Percentiles rank a stretch among this genome's conserved stretches.
Evolutionary conservation across 1,139 yeast genomes (phyloP).

Genomic region (Lodderomyces elongisporus): DNA sequence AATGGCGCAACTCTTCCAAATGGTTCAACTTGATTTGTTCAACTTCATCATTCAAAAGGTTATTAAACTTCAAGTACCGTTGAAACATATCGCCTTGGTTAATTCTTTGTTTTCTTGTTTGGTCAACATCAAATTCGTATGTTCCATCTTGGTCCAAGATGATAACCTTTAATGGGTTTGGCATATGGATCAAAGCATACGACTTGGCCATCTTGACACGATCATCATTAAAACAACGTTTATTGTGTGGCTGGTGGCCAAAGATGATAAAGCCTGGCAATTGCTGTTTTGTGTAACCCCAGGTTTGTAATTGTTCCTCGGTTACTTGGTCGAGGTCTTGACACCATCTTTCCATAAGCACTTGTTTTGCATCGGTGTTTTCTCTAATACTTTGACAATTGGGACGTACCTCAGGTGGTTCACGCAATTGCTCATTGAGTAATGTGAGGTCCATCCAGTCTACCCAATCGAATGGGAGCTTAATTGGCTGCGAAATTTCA

Average conservation of each 20-base stretch:
- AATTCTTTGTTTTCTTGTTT: conserved; percentile 7
- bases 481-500: conserved; percentile 6
- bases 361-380: conserved; percentile 16
- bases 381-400: conserved; percentile 19
- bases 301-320: conserved; percentile 18
- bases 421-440: conserved; percentile 33
- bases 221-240: conserved; percentile 23
- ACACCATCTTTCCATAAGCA: conserved; percentile 21
- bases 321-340: conserved; percentile 15
- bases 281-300: conserved; percentile 21
- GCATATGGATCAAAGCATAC: conserved; percentile 25
- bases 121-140: conserved; percentile 28
- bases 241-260: conserved; percentile 24
- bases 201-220: conserved; percentile 26
- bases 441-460: conserved; percentile 20
- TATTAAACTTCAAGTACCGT: neutral
- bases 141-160: conserved; percentile 25
- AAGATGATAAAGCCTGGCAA: conserved; percentile 26
- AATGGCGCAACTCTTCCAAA: conserved; percentile 15
- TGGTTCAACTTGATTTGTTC: conserved; percentile 17
- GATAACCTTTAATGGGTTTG: conserved; percentile 28
- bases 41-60: conserved; percentile 6
- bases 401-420: conserved; percentile 16
- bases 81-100: neutral
- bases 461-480: conserved; percentile 31